These are phyloP conservation scores for Geosmithia flava DNA, from an alignment of 2,329 filamentous ascomycete species.

Conservation along the genomic window DNA sequence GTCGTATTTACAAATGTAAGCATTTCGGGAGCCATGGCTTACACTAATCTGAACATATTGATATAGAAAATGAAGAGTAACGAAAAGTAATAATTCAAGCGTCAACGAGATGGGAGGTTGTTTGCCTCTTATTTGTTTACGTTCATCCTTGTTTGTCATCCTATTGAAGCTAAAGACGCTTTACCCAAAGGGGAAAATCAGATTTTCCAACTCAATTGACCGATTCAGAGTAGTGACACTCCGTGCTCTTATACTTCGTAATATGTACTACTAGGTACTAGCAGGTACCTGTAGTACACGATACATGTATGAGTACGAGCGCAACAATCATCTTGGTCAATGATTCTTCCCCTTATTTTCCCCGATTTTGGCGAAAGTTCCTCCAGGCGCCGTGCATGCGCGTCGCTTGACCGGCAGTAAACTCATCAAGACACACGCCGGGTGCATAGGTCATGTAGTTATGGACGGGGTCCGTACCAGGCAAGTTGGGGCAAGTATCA, in stretches of 20 bases:
- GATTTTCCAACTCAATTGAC: neutral
- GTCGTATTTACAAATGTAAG: slow-evolving; percentile 1
- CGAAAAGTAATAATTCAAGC: neutral
- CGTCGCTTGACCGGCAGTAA: neutral
- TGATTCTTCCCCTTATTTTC: too few relatives aligned
- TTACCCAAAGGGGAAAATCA: neutral
- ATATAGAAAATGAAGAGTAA: too few relatives aligned
- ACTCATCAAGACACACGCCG: neutral
- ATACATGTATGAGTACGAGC: too few relatives aligned
- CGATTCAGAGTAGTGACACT: neutral
- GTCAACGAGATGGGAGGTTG: neutral
- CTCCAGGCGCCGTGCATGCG: neutral
- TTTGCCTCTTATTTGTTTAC: too few relatives aligned
- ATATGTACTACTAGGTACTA: too few relatives aligned
- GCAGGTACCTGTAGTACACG: too few relatives aligned
- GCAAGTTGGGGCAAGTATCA: neutral
- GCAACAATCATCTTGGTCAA: too few relatives aligned
- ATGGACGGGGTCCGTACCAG: neutral
- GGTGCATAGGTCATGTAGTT: neutral
- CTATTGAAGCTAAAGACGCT: neutral
- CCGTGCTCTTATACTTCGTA: too few relatives aligned
- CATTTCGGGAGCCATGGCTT: neutral
- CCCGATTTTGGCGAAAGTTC: neutral
- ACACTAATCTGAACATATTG: too few relatives aligned
- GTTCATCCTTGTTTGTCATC: too few relatives aligned